Evolutionary conservation across 1,284 basidiomycete genomes (phyloP), one percentile per base, ranked within the genome.

Genomic region (Ganoderma multipileum): DNA sequence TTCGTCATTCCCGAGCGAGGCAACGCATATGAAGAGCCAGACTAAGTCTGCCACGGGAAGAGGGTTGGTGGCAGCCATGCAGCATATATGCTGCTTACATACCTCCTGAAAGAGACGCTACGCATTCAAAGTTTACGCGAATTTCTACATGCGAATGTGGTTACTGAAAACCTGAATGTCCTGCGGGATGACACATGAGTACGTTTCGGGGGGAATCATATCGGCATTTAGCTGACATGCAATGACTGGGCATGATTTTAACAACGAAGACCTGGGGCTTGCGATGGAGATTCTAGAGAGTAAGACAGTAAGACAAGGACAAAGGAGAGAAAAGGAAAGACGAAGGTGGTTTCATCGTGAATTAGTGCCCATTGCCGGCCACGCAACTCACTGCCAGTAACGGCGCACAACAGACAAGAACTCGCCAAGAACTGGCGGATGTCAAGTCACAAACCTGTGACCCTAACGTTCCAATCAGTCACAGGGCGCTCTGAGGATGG

Each of bases 11-110:
- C 93, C 95, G 0, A 97, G 96, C 1, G 94, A 96, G 3, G 98
- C 96, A 63, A 99, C 97, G 80, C 98, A 99, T 72, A 98, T 96
- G 72, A 99, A 89, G 74, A 91, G 92, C 97, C 97, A 99, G 81
- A 99, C 97, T 72, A 99, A 89, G 81, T 99, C 97, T 97, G 76
- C 11, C 11, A n/a, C 3, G n/a, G 50, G 38, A 0, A 18, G 14
- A 23, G 14, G 58, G 16, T 44, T 33, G 50, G 55, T 20, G 26
- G 33, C 28, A 14, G 26, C 11, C 42, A 39, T 12, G 6, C 61
- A 16, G 47, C 20, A 61, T 14, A 8, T 3, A 41, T 41, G 47
- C 0, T 23, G 14, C 18, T 20, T 3, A 59, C 38, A 58, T 72
- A 95, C 95, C 96, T 77, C 99, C 97, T 76, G 93, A 90, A 63